Conservation (phyloP, 306 rosid genomes). For the Lupinus albus region DNA sequence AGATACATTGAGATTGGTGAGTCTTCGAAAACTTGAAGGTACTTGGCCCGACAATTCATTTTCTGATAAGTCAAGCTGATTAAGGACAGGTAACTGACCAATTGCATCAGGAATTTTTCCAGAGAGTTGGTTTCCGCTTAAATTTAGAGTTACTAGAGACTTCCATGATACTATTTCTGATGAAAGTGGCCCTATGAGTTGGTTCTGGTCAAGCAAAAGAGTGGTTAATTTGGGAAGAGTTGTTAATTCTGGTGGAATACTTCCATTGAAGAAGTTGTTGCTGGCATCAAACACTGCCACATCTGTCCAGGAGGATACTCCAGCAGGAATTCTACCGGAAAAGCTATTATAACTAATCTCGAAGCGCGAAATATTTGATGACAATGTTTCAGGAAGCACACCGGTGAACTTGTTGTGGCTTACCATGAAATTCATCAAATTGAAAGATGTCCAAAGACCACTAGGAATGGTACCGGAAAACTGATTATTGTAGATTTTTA, state of each 20-base stretch:
- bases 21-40: slow-evolving; percentile 24
- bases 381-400: slow-evolving; percentile 48
- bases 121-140: slow-evolving; percentile 46
- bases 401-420: slow-evolving; percentile 49
- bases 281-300: slow-evolving; percentile 49
- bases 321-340: slow-evolving; percentile 47
- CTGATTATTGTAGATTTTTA: slow-evolving; percentile 39
- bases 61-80: slow-evolving; percentile 52
- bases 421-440: slow-evolving; percentile 37
- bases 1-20: slow-evolving; percentile 31
- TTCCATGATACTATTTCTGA: slow-evolving; percentile 42
- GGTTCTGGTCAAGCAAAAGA: slow-evolving; percentile 50
- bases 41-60: slow-evolving; percentile 58
- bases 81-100: slow-evolving; percentile 45
- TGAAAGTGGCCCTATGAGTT: slow-evolving; percentile 48
- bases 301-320: slow-evolving; percentile 44
- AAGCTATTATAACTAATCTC: slow-evolving; percentile 49
- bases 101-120: slow-evolving; percentile 51
- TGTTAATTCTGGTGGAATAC: slow-evolving; percentile 54
- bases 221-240: slow-evolving; percentile 35
- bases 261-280: slow-evolving; percentile 51
- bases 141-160: slow-evolving; percentile 39
- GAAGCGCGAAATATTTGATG: slow-evolving; percentile 35
- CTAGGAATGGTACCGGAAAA: slow-evolving; percentile 53
- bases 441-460: slow-evolving; percentile 53